phyloP scores from a whole-genome alignment of 805 yeast genomes.

The Lipomyces kockii region DNA sequence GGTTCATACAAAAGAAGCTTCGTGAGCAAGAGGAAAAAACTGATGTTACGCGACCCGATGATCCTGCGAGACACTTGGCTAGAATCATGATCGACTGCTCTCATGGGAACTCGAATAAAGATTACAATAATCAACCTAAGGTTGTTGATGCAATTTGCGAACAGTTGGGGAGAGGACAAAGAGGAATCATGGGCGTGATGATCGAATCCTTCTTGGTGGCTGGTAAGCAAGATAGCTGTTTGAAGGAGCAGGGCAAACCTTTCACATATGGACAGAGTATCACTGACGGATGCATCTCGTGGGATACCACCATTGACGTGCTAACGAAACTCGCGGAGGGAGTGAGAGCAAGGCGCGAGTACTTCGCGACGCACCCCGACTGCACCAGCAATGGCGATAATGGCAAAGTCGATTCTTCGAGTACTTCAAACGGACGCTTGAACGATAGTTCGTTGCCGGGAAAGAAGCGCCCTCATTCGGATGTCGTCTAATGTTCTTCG shows the following conservation, averaged over 20 bases:
- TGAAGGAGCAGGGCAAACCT: constrained; percentile 60
- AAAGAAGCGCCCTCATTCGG: not conserved
- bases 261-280: constrained; percentile 92
- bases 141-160: constrained; percentile 79
- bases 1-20: constrained; percentile 21
- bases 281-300: constrained; percentile 96
- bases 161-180: constrained; percentile 77
- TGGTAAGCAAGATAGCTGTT: constrained; percentile 75
- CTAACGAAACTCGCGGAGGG: constrained; percentile 75
- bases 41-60: constrained; percentile 40
- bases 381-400: constrained; percentile 28
- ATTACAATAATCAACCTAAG: constrained; percentile 89
- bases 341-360: constrained; percentile 70
- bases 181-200: constrained; percentile 88
- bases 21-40: constrained; percentile 51
- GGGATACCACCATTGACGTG: constrained; percentile 81
- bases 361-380: constrained; percentile 18
- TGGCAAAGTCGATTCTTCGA: not conserved
- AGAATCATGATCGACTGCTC: constrained; percentile 97
- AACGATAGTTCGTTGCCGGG: not conserved
- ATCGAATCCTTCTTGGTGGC: constrained; percentile 90
- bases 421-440: not conserved
- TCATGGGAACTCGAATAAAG: constrained; percentile 92
- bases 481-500: not conserved
- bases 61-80: constrained; percentile 47